These are phyloP conservation scores for Ormosia semicastrata DNA, from an alignment of 306 rosid genomes.

Conservation along the genomic window DNA sequence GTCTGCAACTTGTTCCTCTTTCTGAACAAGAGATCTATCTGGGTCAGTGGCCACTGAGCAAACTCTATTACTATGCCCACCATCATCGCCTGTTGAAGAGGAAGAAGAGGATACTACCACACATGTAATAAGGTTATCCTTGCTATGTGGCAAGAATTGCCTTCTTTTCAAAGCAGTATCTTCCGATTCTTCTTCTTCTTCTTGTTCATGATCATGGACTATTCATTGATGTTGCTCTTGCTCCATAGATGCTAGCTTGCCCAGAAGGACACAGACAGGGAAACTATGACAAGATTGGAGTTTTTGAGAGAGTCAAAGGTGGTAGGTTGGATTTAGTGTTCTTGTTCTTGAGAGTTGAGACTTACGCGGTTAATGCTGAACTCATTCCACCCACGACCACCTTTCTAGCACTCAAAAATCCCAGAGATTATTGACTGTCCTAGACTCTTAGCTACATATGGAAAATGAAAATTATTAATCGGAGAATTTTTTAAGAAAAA, in stretches of 20 bases:
- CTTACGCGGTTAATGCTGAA: background rate
- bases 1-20: constrained; percentile 24
- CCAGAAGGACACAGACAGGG: constrained; percentile 1
- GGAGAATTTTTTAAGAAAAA: too few species aligned
- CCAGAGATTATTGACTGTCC: background rate
- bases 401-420: background rate
- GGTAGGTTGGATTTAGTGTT: background rate
- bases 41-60: background rate
- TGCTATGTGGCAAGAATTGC: background rate
- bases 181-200: constrained; percentile 14
- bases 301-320: background rate
- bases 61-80: background rate
- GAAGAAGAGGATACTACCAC: background rate
- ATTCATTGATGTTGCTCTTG: constrained; percentile 12
- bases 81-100: background rate
- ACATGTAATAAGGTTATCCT: background rate
- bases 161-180: constrained; percentile 33
- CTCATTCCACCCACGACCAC: background rate
- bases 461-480: too few species aligned
- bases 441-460: too few species aligned
- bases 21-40: constrained; percentile 11
- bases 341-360: background rate
- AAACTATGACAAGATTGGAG: constrained; percentile 6
- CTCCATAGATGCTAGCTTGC: constrained; percentile 30
- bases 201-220: constrained; percentile 8